Conservation (phyloP, 2,329 filamentous ascomycete genomes). For the Pseudocercospora eumusae region DNA sequence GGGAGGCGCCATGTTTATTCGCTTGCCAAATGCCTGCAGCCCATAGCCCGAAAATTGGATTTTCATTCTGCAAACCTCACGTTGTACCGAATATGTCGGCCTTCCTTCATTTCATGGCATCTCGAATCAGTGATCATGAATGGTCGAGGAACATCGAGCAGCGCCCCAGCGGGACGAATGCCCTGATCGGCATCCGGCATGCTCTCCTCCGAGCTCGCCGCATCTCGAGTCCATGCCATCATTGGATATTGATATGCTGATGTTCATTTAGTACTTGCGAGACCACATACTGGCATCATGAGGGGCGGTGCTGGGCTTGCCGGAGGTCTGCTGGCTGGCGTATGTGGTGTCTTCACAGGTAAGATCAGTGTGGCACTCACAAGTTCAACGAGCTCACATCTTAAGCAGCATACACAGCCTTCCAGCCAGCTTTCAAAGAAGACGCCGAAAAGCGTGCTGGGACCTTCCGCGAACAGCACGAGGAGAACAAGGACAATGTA, state of each 20-base stretch:
- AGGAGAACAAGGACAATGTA: constrained; percentile 21
- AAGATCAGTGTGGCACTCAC: background rate
- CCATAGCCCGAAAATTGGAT: background rate
- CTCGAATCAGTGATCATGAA: background rate
- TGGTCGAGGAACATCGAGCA: background rate
- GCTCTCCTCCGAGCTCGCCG: constrained; percentile 2
- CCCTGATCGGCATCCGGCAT: background rate
- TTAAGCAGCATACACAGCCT: constrained; percentile 32
- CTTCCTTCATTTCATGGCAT: background rate
- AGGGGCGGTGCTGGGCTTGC: background rate
- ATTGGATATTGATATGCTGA: background rate
- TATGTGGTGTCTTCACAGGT: constrained; percentile 30
- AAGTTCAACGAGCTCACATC: background rate
- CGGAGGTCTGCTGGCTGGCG: constrained; percentile 3
- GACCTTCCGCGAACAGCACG: constrained; percentile 30
- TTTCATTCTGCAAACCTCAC: background rate
- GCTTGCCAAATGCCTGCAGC: background rate
- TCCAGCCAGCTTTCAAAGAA: constrained; percentile 36
- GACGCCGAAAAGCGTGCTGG: constrained; percentile 32
- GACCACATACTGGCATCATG: background rate
- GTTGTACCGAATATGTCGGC: background rate
- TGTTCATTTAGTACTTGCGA: background rate
- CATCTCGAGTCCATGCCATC: background rate
- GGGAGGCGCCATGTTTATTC: background rate
- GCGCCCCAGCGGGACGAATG: background rate